Conservation (phyloP, 768 basidiomycete species). For the Lactarius akahatsu region DNA sequence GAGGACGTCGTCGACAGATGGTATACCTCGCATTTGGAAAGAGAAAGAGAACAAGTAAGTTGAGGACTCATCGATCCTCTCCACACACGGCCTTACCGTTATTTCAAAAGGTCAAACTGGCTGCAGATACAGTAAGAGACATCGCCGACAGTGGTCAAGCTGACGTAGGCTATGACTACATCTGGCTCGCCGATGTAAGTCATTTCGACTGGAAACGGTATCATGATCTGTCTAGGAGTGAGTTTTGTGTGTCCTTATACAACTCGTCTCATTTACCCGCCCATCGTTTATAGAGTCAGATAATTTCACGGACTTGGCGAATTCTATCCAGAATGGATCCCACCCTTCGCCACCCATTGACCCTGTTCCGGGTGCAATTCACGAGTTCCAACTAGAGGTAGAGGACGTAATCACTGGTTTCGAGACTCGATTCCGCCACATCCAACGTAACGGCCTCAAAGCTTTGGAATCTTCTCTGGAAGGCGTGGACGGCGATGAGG, state of each 20-base stretch:
- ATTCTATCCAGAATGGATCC: conserved; percentile 57
- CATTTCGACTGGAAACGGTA: conserved; percentile 76
- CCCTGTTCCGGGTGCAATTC: conserved; percentile 50
- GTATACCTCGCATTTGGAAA: conserved; percentile 42
- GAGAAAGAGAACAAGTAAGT: conserved; percentile 48
- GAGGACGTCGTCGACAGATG: conserved; percentile 43
- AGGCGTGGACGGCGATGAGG: conserved; percentile 31
- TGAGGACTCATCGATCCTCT: conserved; percentile 6
- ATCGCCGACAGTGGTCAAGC: conserved; percentile 66
- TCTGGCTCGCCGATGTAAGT: conserved; percentile 81
- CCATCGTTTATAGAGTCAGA: conserved; percentile 45
- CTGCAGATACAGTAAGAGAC: conserved; percentile 45
- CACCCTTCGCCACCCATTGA: conserved; percentile 49
- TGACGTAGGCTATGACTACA: conserved; percentile 71
- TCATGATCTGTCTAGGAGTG: conserved; percentile 62
- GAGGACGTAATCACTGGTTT: conserved; percentile 65
- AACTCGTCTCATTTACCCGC: conserved; percentile 14
- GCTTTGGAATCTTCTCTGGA: conserved; percentile 35
- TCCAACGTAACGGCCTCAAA: conserved; percentile 47
- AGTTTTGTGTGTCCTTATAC: conserved; percentile 34
- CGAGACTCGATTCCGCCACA: conserved; percentile 48
- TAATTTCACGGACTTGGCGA: conserved; percentile 45
- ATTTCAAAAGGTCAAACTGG: conserved; percentile 37
- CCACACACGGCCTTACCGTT: conserved; percentile 15
- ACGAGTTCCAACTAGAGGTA: conserved; percentile 57